Percentiles rank a stretch among this genome's conserved stretches.
Evolutionary conservation across 495 filamentous ascomycete species (phyloP).

Genomic region (Annulohypoxylon moriforme): DNA sequence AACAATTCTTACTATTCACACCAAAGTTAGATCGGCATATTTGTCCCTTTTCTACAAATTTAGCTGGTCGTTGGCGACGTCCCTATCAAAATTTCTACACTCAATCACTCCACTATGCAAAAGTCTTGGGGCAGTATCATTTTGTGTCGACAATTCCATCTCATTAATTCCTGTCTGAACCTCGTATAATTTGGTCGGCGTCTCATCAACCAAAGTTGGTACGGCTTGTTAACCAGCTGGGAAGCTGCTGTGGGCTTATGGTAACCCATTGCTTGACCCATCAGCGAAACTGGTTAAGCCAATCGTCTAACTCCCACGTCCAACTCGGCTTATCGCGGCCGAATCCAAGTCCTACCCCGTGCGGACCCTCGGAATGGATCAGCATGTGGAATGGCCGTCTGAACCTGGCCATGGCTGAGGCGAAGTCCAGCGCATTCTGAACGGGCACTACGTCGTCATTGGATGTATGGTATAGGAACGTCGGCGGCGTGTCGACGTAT

Average conservation of each 20-base stretch:
- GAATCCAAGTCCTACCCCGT: conserved; percentile 24
- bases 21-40: no score
- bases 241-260: not conserved
- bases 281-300: not conserved
- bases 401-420: conserved; percentile 19
- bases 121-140: no score
- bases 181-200: no score
- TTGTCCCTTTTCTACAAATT: no score
- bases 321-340: conserved; percentile 6
- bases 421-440: conserved; percentile 22
- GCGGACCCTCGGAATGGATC: conserved; percentile 21
- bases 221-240: no score
- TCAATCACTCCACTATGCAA: no score
- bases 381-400: conserved; percentile 17
- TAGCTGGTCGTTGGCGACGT: no score
- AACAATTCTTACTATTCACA: no score
- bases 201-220: no score
- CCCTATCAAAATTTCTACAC: no score
- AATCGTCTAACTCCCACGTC: conserved; percentile 25
- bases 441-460: conserved; percentile 28
- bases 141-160: no score
- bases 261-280: not conserved
- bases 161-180: no score
- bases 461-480: conserved; percentile 30
- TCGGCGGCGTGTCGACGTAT: conserved; percentile 22